Conservation (phyloP, 2,329 filamentous ascomycete genomes). For the Fusarium phyllophilum region DNA sequence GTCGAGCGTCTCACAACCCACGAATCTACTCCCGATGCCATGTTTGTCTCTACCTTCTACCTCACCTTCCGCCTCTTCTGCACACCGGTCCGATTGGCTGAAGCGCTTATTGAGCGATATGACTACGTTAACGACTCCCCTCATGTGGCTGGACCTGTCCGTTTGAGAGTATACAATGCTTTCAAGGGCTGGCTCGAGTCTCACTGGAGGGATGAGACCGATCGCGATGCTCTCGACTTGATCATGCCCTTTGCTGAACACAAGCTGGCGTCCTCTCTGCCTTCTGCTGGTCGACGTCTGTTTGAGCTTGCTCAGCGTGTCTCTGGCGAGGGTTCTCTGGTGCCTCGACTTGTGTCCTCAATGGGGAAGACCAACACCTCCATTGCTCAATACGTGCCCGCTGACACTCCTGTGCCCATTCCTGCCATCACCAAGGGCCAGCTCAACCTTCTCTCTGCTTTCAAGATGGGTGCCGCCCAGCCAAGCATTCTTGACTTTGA, state of each 20-base stretch:
- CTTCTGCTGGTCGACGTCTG: constrained; percentile 82
- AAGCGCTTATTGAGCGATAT: constrained; percentile 88
- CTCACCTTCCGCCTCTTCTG: constrained; percentile 96
- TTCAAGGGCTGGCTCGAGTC: constrained; percentile 98
- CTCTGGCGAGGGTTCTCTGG: constrained; percentile 75
- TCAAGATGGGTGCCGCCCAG: constrained; percentile 75
- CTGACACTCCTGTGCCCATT: constrained; percentile 76
- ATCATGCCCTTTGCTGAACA: constrained; percentile 84
- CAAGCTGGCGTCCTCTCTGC: constrained; percentile 74
- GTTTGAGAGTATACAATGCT: constrained; percentile 91
- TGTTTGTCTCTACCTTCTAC: constrained; percentile 95
- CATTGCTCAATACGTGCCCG: constrained; percentile 73
- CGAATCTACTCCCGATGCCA: constrained; percentile 89
- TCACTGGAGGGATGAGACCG: constrained; percentile 88
- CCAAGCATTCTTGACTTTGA: constrained; percentile 91
- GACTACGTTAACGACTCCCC: constrained; percentile 87
- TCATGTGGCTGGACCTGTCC: constrained; percentile 79
- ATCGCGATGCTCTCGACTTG: constrained; percentile 77
- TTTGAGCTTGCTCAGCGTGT: constrained; percentile 84
- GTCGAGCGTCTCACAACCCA: constrained; percentile 95
- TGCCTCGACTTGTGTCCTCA: constrained; percentile 84
- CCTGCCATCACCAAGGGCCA: constrained; percentile 81
- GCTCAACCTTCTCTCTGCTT: constrained; percentile 74
- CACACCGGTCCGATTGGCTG: constrained; percentile 79
- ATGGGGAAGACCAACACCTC: constrained; percentile 89